Base-by-base conservation (phyloP, 345 rosid species). In the Cardamine chenopodiifolia region DNA sequence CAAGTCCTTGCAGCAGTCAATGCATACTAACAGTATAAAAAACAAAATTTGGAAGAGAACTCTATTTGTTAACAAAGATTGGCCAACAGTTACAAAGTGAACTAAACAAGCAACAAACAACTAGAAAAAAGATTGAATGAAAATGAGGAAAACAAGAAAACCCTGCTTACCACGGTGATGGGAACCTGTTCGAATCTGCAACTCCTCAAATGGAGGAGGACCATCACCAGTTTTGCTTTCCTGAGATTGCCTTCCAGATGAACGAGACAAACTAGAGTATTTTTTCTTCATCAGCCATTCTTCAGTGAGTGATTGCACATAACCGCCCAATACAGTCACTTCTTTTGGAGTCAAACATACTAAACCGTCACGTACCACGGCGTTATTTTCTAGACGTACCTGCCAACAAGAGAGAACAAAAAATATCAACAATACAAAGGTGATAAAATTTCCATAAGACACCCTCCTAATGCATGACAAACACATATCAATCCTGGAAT, bases 251-350 rank as follows among this genome's bases (percentile, higher is more conserved):
- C 83, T 82, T 65, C 80, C 56, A 3, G 90, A 80, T 31, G 87
- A 82, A 57, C 93, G 90, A 35, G 95, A 82, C 55, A 87, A 48
- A 42, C 80, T 84, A 1, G 85, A 80, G 64, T 88, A 94, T 25
- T 90, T 94, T 78, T 45, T 82, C 83, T 83, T 91, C 96, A 94
- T 87, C 81, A 83, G 78, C 98, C 97, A 94, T 82, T 94, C 98
- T 59, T 91, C 95, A 74, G 83, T 62, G 50, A 94, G 92, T 34
- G 96, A 81, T 68, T 82, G 87, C 53, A 91, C 98, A 78, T 82
- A 74, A 61, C 98, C 97, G 12, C 98, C 98, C 69, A 94, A 59
- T 49, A 91, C 58, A 8, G 87, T 82, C 77, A 91, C 74, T 45
- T 79, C 87, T 47, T 78, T 81, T n/a, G 88, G 82, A 63, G 80